These are phyloP conservation scores for Pyrus bretschneideri DNA, from an alignment of 306 rosid genomes.

Conservation along the genomic window DNA sequence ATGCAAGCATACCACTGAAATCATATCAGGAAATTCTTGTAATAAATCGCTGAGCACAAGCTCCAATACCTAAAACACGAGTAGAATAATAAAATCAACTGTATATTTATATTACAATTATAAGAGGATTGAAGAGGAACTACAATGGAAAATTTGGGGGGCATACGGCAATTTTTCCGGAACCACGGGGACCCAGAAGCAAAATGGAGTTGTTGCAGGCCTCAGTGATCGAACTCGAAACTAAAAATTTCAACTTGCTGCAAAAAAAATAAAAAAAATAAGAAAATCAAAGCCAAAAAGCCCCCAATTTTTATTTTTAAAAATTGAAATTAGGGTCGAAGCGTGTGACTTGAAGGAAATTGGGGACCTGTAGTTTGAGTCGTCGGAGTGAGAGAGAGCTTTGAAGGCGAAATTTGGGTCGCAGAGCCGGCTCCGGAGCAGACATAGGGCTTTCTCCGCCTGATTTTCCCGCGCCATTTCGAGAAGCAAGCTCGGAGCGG, in stretches of 20 bases:
- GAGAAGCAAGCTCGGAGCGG: neutral
- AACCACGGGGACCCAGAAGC: conserved; percentile 90
- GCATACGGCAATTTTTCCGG: conserved; percentile 71
- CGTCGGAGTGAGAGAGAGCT: conserved; percentile 38
- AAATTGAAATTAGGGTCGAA: neutral
- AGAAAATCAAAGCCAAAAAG: neutral
- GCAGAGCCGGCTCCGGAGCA: conserved; percentile 58
- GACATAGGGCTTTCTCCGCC: conserved; percentile 39
- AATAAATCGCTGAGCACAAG: conserved; percentile 66
- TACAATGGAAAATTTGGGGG: neutral
- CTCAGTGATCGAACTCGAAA: conserved; percentile 73
- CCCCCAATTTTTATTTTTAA: neutral
- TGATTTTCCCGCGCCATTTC: conserved; percentile 40
- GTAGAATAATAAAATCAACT: neutral
- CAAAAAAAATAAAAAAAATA: neutral
- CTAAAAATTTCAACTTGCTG: conserved; percentile 78
- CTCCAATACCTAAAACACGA: conserved; percentile 60
- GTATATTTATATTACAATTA: too few species aligned
- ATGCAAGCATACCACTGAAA: conserved; percentile 57
- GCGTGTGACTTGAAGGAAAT: neutral
- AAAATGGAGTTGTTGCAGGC: conserved; percentile 87
- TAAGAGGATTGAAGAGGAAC: neutral
- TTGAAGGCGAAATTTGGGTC: conserved; percentile 49
- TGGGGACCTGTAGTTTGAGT: conserved; percentile 51
- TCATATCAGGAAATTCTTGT: conserved; percentile 52